Evolutionary conservation across 2,329 filamentous ascomycete genomes (phyloP).

Genomic region (Echinosphaeria canescens): DNA sequence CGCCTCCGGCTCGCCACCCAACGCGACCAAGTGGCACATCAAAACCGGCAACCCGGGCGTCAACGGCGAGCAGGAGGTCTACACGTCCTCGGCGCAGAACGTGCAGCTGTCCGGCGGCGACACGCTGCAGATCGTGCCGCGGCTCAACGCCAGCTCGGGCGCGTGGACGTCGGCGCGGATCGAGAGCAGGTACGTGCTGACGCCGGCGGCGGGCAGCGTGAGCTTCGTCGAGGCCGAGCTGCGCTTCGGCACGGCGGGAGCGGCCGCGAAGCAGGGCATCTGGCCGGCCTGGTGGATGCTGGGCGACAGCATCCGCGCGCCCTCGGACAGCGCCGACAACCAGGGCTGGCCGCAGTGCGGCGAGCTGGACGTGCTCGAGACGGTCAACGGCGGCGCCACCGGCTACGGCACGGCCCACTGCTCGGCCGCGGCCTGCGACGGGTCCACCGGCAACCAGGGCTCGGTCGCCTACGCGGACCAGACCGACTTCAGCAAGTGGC

Average conservation of each 20-base stretch:
- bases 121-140: conserved; percentile 24
- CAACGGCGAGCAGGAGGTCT: conserved; percentile 24
- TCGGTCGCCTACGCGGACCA: conserved; percentile 16
- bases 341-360: conserved; percentile 22
- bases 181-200: conserved; percentile 20
- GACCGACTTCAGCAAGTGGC: conserved; percentile 23
- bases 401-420: conserved; percentile 25
- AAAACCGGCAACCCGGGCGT: conserved; percentile 15
- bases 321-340: conserved; percentile 14
- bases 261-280: conserved; percentile 18
- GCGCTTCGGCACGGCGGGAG: conserved; percentile 16
- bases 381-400: conserved; percentile 17
- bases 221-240: conserved; percentile 19
- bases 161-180: conserved; percentile 24
- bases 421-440: conserved; percentile 21
- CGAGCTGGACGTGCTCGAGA: conserved; percentile 25
- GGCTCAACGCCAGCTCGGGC: conserved; percentile 9
- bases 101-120: conserved; percentile 23
- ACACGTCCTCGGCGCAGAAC: conserved; percentile 19
- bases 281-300: conserved; percentile 30
- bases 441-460: conserved; percentile 16
- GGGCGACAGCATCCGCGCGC: conserved; percentile 18
- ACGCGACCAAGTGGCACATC: conserved; percentile 18
- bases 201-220: conserved; percentile 13
- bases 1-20: conserved; percentile 13